Evolutionary conservation across 2,329 filamentous ascomycete species (phyloP).

Genomic region (Trichoderma koningiopsis): DNA sequence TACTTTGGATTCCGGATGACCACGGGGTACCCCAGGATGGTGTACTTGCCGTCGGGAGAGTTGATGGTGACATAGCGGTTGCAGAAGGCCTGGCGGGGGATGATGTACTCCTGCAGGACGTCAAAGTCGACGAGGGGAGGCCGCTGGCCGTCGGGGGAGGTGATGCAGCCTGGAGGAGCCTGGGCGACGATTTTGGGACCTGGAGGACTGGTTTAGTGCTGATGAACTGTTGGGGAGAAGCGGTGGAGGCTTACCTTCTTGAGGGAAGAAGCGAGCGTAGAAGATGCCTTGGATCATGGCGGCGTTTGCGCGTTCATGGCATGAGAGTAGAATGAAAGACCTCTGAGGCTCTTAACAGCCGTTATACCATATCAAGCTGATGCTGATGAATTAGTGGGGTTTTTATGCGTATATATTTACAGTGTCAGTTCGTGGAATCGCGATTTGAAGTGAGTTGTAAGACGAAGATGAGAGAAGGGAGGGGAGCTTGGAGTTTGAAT

Average conservation of each 20-base stretch:
- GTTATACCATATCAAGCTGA: neutral
- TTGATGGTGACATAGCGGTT: constrained; percentile 84
- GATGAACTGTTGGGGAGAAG: neutral
- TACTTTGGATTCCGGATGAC: constrained; percentile 83
- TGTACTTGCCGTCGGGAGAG: constrained; percentile 68
- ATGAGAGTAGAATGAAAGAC: neutral
- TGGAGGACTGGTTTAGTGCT: constrained; percentile 32
- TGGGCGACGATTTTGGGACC: constrained; percentile 66
- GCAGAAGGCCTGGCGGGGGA: constrained; percentile 92
- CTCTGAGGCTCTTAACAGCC: neutral
- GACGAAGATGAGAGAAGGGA: neutral
- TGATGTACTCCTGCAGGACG: constrained; percentile 86
- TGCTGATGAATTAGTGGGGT: neutral
- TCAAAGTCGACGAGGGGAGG: constrained; percentile 79
- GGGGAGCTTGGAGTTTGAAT: neutral
- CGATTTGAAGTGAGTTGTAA: neutral
- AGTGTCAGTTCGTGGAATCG: neutral
- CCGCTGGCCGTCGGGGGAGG: constrained; percentile 42
- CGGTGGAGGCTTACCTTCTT: constrained; percentile 54
- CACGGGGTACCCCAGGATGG: constrained; percentile 84
- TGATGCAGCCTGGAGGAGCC: constrained; percentile 64
- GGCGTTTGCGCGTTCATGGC: constrained; percentile 22
- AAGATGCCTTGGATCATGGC: constrained; percentile 71
- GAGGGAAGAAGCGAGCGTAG: constrained; percentile 68
- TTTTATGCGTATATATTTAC: neutral